phyloP scores from a whole-genome alignment of 495 filamentous ascomycete species.

The Chlorociboria aeruginascens region DNA sequence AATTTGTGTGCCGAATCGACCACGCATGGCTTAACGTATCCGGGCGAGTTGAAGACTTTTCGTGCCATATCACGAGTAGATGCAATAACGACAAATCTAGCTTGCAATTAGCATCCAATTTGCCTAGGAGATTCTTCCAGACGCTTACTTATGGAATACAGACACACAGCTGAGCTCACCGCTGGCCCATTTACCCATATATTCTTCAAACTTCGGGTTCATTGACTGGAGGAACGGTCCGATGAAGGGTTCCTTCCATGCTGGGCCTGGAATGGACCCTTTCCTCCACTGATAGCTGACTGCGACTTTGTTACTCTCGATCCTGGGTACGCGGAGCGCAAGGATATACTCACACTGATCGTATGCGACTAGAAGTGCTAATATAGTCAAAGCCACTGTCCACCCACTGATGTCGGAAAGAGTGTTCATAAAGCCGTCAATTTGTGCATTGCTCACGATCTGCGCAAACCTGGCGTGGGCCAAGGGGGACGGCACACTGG shows the following conservation, averaged over 20 bases:
- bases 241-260: constrained; percentile 86
- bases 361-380: constrained; percentile 61
- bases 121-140: neutral
- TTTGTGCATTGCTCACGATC: constrained; percentile 22
- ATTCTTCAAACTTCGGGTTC: constrained; percentile 82
- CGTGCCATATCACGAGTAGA: constrained; percentile 91
- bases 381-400: constrained; percentile 38
- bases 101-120: neutral
- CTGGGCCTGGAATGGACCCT: constrained; percentile 70
- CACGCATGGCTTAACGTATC: constrained; percentile 90
- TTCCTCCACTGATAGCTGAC: constrained; percentile 81
- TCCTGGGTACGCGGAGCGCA: neutral
- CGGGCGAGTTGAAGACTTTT: constrained; percentile 93
- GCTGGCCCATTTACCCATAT: constrained; percentile 84
- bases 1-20: constrained; percentile 94
- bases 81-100: constrained; percentile 92
- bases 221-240: constrained; percentile 90
- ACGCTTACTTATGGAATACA: constrained; percentile 92
- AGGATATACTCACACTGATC: constrained; percentile 58
- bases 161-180: constrained; percentile 91
- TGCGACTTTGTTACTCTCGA: constrained; percentile 21
- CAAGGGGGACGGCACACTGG: constrained; percentile 64
- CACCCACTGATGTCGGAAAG: constrained; percentile 37
- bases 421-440: constrained; percentile 28
- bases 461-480: constrained; percentile 51